These are phyloP conservation scores for Ceratobasidium sp. DNA, from an alignment of 1,284 basidiomycete genomes.

Conservation along the genomic window DNA sequence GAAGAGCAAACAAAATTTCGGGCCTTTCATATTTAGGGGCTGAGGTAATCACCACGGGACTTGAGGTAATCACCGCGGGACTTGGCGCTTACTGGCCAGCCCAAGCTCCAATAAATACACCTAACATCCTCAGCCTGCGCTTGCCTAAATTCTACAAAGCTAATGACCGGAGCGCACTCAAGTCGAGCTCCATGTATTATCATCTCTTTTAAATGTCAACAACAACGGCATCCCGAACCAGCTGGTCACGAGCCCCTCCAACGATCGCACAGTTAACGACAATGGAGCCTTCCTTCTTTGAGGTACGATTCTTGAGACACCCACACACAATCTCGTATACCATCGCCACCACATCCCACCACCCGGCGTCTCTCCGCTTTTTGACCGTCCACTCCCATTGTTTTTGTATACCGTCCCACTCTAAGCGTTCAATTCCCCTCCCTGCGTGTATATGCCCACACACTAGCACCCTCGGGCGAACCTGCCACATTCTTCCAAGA, in stretches of 20 bases:
- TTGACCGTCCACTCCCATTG: constrained; percentile 55
- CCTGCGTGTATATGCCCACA: constrained; percentile 63
- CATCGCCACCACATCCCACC: not conserved
- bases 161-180: too few species aligned
- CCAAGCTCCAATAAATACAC: too few species aligned
- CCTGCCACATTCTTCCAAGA: constrained; percentile 55
- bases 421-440: constrained; percentile 55
- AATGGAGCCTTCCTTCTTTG: not conserved
- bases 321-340: not conserved
- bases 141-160: too few species aligned
- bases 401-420: constrained; percentile 56
- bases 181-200: too few species aligned
- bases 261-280: not conserved
- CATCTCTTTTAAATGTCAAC: too few species aligned
- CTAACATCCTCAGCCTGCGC: too few species aligned
- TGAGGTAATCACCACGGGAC: too few species aligned
- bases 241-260: not conserved
- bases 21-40: too few species aligned
- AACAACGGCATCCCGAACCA: too few species aligned
- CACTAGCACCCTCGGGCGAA: constrained; percentile 59
- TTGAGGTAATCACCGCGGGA: too few species aligned
- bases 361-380: not conserved
- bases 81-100: too few species aligned
- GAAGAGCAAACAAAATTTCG: too few species aligned
- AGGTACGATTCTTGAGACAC: not conserved